Conservation (phyloP, 192 early-diverging fungal genomes). For the Entomortierella beljakovae region DNA sequence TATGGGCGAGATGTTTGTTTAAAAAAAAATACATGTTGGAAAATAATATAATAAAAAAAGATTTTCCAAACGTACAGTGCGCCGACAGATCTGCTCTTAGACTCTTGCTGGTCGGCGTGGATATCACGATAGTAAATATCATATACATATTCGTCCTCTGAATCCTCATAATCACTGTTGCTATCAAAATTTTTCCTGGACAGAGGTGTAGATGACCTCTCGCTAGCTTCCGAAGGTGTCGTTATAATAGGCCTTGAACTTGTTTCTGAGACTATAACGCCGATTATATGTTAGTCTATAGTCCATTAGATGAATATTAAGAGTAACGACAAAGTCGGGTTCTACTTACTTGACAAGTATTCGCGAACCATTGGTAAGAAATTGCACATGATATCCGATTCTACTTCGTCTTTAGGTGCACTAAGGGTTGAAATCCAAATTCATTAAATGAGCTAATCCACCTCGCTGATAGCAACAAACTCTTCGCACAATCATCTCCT, state of each 20-base stretch:
- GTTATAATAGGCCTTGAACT: conserved; percentile 11
- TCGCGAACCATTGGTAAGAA: conserved; percentile 79
- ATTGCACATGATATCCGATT: conserved; percentile 66
- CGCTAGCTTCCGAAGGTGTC: neutral
- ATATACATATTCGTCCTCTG: conserved; percentile 77
- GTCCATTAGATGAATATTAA: neutral
- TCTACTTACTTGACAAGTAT: conserved; percentile 64
- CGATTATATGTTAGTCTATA: no score
- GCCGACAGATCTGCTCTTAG: conserved; percentile 50
- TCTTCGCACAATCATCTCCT: no score
- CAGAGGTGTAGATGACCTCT: neutral
- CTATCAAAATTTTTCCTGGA: conserved; percentile 6
- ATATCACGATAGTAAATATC: conserved; percentile 78
- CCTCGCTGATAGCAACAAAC: no score
- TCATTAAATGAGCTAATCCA: neutral
- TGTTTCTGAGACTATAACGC: conserved; percentile 27
- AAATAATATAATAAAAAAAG: conserved; percentile 3
- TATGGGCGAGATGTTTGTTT: no score
- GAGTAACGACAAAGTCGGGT: neutral
- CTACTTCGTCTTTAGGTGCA: conserved; percentile 48
- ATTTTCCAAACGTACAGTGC: conserved; percentile 57
- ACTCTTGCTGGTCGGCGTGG: conserved; percentile 26
- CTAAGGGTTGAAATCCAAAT: neutral
- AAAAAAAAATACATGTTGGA: no score
- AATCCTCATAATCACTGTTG: conserved; percentile 35